These are phyloP conservation scores for Ceratocystis cacaofunesta DNA, from an alignment of 2,329 filamentous ascomycete species.

Conservation along the genomic window DNA sequence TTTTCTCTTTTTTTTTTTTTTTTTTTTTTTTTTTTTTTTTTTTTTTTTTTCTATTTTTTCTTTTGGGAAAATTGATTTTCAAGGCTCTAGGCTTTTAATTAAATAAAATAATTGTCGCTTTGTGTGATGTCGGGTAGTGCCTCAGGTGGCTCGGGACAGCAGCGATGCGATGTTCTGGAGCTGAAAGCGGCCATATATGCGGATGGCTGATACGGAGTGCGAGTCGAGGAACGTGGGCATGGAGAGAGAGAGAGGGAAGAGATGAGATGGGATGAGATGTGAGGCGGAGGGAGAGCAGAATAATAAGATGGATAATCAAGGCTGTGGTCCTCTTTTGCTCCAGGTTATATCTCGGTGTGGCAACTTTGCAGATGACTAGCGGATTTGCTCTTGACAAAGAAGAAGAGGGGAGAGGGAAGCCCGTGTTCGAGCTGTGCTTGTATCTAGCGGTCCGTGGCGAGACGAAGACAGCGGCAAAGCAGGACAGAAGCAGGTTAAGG, in stretches of 20 bases:
- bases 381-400: background rate
- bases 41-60: too few species aligned
- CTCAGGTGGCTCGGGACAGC: background rate
- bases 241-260: background rate
- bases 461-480: background rate
- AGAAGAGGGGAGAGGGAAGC: background rate
- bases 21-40: too few species aligned
- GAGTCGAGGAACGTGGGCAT: background rate
- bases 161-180: background rate
- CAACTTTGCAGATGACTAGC: background rate
- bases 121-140: background rate
- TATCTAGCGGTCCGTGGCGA: background rate
- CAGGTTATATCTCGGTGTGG: constrained; percentile 7
- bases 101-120: background rate
- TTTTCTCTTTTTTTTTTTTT: background rate
- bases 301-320: background rate
- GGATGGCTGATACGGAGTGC: background rate
- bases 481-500: background rate
- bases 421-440: too few species aligned
- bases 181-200: background rate
- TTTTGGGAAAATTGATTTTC: background rate
- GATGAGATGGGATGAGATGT: background rate
- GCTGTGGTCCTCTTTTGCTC: background rate
- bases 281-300: background rate
- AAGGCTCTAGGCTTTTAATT: background rate